Evolutionary conservation across 805 yeast genomes (phyloP).

Genomic region (Zygosaccharomyces rouxii): DNA sequence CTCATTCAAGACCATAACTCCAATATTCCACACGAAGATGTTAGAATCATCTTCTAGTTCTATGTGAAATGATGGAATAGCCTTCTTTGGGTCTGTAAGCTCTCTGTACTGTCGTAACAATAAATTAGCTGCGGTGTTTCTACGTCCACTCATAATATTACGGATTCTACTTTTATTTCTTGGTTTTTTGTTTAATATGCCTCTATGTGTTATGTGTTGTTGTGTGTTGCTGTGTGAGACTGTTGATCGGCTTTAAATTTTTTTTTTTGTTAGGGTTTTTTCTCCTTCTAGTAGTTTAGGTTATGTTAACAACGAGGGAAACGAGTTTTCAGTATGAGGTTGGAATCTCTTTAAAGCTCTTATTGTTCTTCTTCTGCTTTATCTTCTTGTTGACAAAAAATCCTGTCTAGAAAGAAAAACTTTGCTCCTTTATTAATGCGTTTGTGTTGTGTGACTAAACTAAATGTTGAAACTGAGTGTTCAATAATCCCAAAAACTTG

Average conservation of each 20-base stretch:
- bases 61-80: slow-evolving; percentile 66
- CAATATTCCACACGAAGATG: slow-evolving; percentile 72
- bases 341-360: neutral
- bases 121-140: slow-evolving; percentile 70
- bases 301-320: neutral
- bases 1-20: slow-evolving; percentile 84
- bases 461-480: neutral
- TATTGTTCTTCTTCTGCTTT: neutral
- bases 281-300: neutral
- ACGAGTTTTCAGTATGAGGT: neutral
- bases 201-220: neutral
- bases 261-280: neutral
- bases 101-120: slow-evolving; percentile 91
- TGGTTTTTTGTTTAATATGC: neutral
- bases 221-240: neutral
- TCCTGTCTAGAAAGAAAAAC: neutral
- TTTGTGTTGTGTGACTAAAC: slow-evolving; percentile 7
- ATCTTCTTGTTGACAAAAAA: neutral
- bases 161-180: neutral
- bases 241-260: neutral
- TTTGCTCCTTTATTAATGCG: neutral
- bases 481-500: slow-evolving; percentile 6
- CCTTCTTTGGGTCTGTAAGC: slow-evolving; percentile 87
- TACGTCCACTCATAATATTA: slow-evolving; percentile 29
- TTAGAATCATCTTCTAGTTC: slow-evolving; percentile 57